Percentiles rank a stretch among this genome's conserved stretches.
Evolutionary conservation across 371 early-diverging fungal species (phyloP).

Genomic region (Mucor piriformis): DNA sequence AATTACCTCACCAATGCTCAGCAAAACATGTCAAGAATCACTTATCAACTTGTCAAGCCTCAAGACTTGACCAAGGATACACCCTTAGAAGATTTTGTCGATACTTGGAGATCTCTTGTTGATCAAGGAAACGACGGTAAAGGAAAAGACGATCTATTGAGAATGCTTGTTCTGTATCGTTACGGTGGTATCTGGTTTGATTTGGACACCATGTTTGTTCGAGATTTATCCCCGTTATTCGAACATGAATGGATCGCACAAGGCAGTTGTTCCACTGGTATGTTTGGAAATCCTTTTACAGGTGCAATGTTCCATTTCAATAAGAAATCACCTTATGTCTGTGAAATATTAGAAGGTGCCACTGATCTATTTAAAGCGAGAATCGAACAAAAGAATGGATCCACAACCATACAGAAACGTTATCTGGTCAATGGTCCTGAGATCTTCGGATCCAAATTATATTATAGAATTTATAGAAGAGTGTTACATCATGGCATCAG

Average conservation of each 20-base stretch:
- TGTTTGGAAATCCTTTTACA: slow-evolving; percentile 41
- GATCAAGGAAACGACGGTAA: slow-evolving; percentile 23
- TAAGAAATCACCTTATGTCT: slow-evolving; percentile 40
- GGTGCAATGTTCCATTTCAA: slow-evolving; percentile 40
- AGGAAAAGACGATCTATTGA: slow-evolving; percentile 28
- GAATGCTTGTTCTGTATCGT: slow-evolving; percentile 42
- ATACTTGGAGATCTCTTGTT: slow-evolving; percentile 23
- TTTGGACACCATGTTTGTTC: slow-evolving; percentile 42
- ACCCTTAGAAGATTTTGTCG: slow-evolving; percentile 20
- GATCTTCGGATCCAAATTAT: slow-evolving; percentile 33
- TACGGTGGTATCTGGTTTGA: slow-evolving; percentile 60
- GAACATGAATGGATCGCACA: slow-evolving; percentile 51
- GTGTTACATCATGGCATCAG: slow-evolving; percentile 32
- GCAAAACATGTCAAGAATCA: slow-evolving; percentile 17
- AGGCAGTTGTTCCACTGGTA: slow-evolving; percentile 35
- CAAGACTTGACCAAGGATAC: slow-evolving; percentile 12
- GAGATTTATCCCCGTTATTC: slow-evolving; percentile 45
- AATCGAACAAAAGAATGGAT: slow-evolving; percentile 2
- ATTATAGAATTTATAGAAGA: slow-evolving; percentile 33
- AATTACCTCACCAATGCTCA: slow-evolving; percentile 6
- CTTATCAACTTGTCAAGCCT: slow-evolving; percentile 19
- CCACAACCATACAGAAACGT: slow-evolving; percentile 5
- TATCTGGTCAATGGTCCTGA: slow-evolving; percentile 26
- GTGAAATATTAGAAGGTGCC: slow-evolving; percentile 40
- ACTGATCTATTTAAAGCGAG: slow-evolving; percentile 25